phyloP scores from a whole-genome alignment of 2,329 filamentous ascomycete genomes.

The Aspergillus sp. region DNA sequence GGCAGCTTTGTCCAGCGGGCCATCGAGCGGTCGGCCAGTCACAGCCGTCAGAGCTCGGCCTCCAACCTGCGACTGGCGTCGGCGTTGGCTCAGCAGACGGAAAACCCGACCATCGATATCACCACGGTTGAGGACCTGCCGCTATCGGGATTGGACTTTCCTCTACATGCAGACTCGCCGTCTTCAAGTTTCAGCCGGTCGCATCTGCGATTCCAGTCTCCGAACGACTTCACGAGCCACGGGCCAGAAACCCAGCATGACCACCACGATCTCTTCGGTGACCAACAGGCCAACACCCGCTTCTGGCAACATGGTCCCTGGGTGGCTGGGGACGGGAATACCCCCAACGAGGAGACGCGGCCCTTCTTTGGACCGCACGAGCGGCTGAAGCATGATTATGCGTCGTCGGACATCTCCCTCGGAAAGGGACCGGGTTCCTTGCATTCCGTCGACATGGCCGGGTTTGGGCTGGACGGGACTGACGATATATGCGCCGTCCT shows the following conservation, averaged over 20 bases:
- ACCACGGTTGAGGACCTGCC: slow-evolving; percentile 39
- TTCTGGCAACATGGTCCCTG: slow-evolving; percentile 45
- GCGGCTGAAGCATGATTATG: slow-evolving; percentile 43
- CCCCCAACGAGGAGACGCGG: slow-evolving; percentile 41
- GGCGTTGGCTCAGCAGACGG: slow-evolving; percentile 38
- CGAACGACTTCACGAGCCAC: slow-evolving; percentile 39
- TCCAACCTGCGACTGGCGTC: slow-evolving; percentile 38
- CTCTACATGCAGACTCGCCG: slow-evolving; percentile 41
- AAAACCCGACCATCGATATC: slow-evolving; percentile 42
- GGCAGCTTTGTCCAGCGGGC: slow-evolving; percentile 40
- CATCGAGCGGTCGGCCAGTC: slow-evolving; percentile 34
- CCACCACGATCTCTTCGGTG: slow-evolving; percentile 44
- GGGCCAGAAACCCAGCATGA: slow-evolving; percentile 36
- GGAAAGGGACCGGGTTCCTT: slow-evolving; percentile 42
- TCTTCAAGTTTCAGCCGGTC: slow-evolving; percentile 42
- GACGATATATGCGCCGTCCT: slow-evolving; percentile 36
- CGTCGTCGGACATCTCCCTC: slow-evolving; percentile 43
- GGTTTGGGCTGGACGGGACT: slow-evolving; percentile 39
- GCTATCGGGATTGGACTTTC: slow-evolving; percentile 35
- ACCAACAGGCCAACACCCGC: slow-evolving; percentile 44
- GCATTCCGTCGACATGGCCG: slow-evolving; percentile 46
- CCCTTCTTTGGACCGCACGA: slow-evolving; percentile 45
- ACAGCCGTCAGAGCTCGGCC: slow-evolving; percentile 36
- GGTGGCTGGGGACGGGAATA: slow-evolving; percentile 41
- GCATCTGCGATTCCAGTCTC: slow-evolving; percentile 41